Conservation (phyloP, 768 basidiomycete genomes). For the Trametes villosa region DNA sequence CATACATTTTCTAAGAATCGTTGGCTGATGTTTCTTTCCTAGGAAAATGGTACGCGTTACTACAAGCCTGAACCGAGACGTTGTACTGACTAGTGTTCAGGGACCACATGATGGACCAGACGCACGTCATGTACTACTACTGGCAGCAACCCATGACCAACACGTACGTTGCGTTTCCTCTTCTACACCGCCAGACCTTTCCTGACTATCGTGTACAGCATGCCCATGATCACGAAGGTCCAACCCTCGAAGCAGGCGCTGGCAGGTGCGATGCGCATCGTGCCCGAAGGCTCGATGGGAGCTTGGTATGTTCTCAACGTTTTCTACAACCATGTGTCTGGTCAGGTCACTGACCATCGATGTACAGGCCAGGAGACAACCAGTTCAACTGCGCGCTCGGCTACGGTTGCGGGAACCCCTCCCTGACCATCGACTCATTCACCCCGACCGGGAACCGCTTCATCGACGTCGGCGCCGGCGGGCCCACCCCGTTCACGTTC, state of each 20-base stretch:
- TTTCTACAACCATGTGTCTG: no score
- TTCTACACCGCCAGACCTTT: neutral
- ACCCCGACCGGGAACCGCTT: conserved; percentile 58
- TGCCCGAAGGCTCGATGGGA: conserved; percentile 61
- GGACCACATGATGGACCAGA: conserved; percentile 69
- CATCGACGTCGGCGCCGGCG: conserved; percentile 66
- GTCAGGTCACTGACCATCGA: no score
- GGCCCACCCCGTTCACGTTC: conserved; percentile 61
- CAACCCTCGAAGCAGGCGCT: conserved; percentile 60
- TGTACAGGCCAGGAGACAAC: conserved; percentile 76
- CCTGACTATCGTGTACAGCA: conserved; percentile 37
- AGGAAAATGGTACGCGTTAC: conserved; percentile 75
- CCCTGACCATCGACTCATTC: conserved; percentile 60
- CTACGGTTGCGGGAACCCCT: conserved; percentile 55
- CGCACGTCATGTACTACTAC: conserved; percentile 68
- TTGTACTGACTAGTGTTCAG: conserved; percentile 10
- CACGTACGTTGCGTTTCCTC: conserved; percentile 44
- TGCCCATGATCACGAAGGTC: conserved; percentile 56
- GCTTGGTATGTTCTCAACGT: conserved; percentile 51
- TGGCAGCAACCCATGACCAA: conserved; percentile 77
- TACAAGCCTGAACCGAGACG: no score
- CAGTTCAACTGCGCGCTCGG: conserved; percentile 54
- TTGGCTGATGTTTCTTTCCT: neutral
- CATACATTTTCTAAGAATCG: neutral
- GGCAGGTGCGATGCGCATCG: conserved; percentile 67